Evolutionary conservation across 176 grass and related monocot species (phyloP), one percentile per base, ranked within the genome.

Genomic region (Cenchrus fungigraminus): DNA sequence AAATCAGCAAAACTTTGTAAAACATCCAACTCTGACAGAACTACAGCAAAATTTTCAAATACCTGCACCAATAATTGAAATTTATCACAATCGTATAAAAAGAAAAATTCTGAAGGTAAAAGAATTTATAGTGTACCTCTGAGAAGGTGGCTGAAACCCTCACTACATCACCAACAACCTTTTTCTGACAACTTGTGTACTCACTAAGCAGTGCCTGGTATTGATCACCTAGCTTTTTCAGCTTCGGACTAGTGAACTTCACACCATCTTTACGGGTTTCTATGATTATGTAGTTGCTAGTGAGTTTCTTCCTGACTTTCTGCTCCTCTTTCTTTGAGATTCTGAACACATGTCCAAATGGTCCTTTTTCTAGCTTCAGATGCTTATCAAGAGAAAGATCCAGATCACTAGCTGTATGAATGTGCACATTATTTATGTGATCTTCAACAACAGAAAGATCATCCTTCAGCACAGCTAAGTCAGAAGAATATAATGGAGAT

Each of bases 281-380:
- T 64, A 98, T 87, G 80, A 98, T 92, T 78, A 98, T 89, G 78
- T 98, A 98, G 67, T 85, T 79, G 51, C 59, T 82, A 65, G 76
- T 95, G 19, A 98, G 85, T 46, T 95, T 98, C 88, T 93, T 98
- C 81, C 95, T 98, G 40, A 95, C 85, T 83, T 95, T 98, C 77
- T 98, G 95, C 78, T 98, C 95, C 65, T 98, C 95, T 93, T 98
- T 98, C 85, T 98, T 98, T 69, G 95, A 90, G 79, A 98, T 98
- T 85, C 95, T 95, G 78, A 98, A 98, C 83, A 91, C 95, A 92
- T 95, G 95, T 67, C 95, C 95, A 84, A 93, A 86, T 83, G 91
- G 81, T 25, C 91, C 91, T 86, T 93, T 98, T 69, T 98, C 95
- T 84, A 98, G 86, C 71, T 98, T 98, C 82, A 98, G 60, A 54